Percentiles rank a stretch among this genome's conserved stretches.
These are phyloP conservation scores for Trichoderma orchidacearum DNA, from an alignment of 495 filamentous ascomycete species.

Conservation along the genomic window DNA sequence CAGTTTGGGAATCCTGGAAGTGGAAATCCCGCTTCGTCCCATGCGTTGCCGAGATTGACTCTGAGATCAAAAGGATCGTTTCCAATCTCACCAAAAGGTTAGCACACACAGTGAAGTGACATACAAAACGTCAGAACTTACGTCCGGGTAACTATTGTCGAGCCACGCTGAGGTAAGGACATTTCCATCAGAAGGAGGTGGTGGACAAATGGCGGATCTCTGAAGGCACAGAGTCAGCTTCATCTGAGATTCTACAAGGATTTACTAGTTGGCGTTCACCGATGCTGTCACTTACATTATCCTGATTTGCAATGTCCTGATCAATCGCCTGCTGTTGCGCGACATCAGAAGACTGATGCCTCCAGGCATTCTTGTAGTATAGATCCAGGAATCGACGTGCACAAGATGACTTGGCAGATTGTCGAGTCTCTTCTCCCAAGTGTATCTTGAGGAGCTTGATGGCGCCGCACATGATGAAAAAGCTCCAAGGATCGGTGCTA, in stretches of 20 bases:
- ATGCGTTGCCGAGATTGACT: background rate
- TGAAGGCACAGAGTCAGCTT: background rate
- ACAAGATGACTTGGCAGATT: constrained; percentile 14
- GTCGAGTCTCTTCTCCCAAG: constrained; percentile 14
- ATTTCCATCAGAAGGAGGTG: background rate
- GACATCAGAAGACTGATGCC: background rate
- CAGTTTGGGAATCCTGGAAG: background rate
- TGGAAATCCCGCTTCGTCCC: background rate
- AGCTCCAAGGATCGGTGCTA: constrained; percentile 19
- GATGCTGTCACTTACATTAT: background rate
- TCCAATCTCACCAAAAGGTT: background rate
- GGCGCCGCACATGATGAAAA: constrained; percentile 18
- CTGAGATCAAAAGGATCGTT: background rate
- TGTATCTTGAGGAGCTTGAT: constrained; percentile 20
- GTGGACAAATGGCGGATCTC: background rate
- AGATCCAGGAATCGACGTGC: constrained; percentile 18
- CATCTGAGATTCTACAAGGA: background rate
- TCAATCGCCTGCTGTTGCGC: background rate
- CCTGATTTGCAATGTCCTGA: background rate
- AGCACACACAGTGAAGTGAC: background rate
- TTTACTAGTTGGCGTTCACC: background rate
- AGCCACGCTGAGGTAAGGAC: background rate
- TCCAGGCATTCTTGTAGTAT: constrained; percentile 14
- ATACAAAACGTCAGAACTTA: background rate
- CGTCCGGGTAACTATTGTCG: background rate